Evolutionary conservation across 148 eudicot species (phyloP).

Genomic region (Amaranthus palmeri): DNA sequence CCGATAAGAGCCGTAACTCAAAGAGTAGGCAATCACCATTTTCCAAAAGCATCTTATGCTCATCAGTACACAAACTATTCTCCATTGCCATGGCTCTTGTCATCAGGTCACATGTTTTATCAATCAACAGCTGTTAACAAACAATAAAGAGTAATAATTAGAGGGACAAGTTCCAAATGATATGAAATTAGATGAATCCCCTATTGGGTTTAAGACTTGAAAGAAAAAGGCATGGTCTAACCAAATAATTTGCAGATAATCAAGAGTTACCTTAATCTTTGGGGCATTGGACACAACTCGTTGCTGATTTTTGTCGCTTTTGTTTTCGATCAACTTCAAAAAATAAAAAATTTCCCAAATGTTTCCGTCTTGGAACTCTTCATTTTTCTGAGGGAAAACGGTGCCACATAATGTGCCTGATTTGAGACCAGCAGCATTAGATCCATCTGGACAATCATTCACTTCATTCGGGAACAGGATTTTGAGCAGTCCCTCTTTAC

Average conservation of each 20-base stretch:
- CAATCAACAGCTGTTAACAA: slow-evolving; percentile 23
- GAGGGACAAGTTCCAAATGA: neutral
- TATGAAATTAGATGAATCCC: neutral
- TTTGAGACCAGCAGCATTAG: neutral
- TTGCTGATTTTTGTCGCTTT: slow-evolving; percentile 14
- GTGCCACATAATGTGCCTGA: neutral
- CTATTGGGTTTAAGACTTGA: too few relatives aligned
- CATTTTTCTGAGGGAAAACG: neutral
- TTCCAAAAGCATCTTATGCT: neutral
- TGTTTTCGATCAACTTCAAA: slow-evolving; percentile 13
- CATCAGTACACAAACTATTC: slow-evolving; percentile 10
- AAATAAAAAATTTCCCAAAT: slow-evolving; percentile 23
- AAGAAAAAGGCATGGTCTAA: neutral
- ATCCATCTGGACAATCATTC: slow-evolving; percentile 5
- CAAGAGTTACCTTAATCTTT: slow-evolving; percentile 25
- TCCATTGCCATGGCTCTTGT: neutral
- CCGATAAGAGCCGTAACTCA: slow-evolving; percentile 28
- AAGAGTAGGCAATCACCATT: slow-evolving; percentile 26
- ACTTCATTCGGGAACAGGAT: slow-evolving; percentile 15
- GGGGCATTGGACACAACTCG: slow-evolving; percentile 22
- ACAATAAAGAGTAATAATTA: neutral
- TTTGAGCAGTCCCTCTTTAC: slow-evolving; percentile 21
- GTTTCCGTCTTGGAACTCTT: slow-evolving; percentile 15
- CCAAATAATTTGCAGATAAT: neutral
- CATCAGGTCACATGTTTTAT: slow-evolving; percentile 14